Evolutionary conservation across 768 basidiomycete genomes (phyloP).

Genomic region (Albatrellus ellisii): DNA sequence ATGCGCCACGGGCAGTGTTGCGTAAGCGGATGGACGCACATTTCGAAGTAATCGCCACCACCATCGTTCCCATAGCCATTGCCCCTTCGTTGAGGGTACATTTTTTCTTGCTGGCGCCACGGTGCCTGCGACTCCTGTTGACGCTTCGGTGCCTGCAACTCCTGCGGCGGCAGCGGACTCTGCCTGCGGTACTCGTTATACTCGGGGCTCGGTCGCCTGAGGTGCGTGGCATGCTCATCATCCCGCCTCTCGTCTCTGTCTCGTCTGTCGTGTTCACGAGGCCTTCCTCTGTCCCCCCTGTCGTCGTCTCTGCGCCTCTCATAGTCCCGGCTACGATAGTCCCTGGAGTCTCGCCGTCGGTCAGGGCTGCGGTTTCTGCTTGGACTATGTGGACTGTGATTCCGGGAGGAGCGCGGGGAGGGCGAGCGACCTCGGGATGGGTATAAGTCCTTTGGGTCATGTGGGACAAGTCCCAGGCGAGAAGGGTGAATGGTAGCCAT

Average conservation of each 20-base stretch:
- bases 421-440: conserved; percentile 29
- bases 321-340: conserved; percentile 1
- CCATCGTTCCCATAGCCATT: too few relatives aligned
- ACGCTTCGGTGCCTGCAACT: not conserved
- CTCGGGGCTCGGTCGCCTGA: conserved; percentile 31
- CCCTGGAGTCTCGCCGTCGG: conserved; percentile 1
- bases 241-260: conserved; percentile 17
- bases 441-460: conserved; percentile 8
- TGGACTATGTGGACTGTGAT: too few relatives aligned
- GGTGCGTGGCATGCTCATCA: conserved; percentile 10
- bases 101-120: conserved; percentile 37
- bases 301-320: conserved; percentile 1
- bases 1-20: too few relatives aligned
- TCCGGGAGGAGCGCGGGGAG: conserved; percentile 23
- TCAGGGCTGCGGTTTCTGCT: conserved; percentile 1
- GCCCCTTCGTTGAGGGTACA: conserved; percentile 38
- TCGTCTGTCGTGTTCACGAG: conserved; percentile 16
- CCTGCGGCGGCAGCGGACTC: conserved; percentile 7
- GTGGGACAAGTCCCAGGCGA: conserved; percentile 3
- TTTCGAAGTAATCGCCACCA: too few relatives aligned
- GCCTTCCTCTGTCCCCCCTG: conserved; percentile 14
- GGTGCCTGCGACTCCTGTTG: conserved; percentile 22
- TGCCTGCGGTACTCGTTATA: conserved; percentile 43
- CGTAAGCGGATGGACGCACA: too few relatives aligned
- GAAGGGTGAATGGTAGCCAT: conserved; percentile 5